These are phyloP conservation scores for Trichoderma cornu-damae DNA, from an alignment of 2,329 filamentous ascomycete genomes.

Conservation along the genomic window DNA sequence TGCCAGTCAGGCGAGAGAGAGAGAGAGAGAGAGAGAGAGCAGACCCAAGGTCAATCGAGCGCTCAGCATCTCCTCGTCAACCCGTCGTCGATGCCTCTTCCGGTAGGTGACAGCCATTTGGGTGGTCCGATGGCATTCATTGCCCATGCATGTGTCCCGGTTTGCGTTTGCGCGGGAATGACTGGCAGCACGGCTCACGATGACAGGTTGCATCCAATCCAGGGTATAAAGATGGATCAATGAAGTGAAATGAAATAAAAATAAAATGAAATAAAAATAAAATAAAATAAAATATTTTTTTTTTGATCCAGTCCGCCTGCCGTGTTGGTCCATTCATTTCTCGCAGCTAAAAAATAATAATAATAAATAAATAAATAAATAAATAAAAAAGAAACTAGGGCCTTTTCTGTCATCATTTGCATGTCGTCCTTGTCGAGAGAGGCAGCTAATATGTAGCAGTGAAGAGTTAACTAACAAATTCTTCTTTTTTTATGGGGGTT, in stretches of 20 bases:
- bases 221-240: not conserved
- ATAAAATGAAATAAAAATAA: too few relatives aligned
- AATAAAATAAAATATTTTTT: too few relatives aligned
- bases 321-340: not conserved
- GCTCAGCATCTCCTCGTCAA: not conserved
- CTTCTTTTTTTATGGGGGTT: not conserved
- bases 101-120: conserved; percentile 5
- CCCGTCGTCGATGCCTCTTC: not conserved
- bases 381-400: not conserved
- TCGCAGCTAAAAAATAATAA: not conserved
- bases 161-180: not conserved
- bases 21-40: too few relatives aligned
- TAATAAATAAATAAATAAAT: not conserved
- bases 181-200: not conserved
- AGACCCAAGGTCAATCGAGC: not conserved
- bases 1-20: too few relatives aligned
- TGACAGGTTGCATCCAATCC: conserved; percentile 7
- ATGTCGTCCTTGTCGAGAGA: conserved; percentile 8
- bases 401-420: not conserved
- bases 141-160: not conserved
- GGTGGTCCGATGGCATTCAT: conserved; percentile 5
- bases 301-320: not conserved
- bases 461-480: not conserved
- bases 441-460: not conserved
- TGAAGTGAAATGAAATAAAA: too few relatives aligned